Percentiles rank a stretch among this genome's conserved stretches.
Evolutionary conservation across 2,329 filamentous ascomycete genomes (phyloP).

Genomic region (Botrytis galanthina): DNA sequence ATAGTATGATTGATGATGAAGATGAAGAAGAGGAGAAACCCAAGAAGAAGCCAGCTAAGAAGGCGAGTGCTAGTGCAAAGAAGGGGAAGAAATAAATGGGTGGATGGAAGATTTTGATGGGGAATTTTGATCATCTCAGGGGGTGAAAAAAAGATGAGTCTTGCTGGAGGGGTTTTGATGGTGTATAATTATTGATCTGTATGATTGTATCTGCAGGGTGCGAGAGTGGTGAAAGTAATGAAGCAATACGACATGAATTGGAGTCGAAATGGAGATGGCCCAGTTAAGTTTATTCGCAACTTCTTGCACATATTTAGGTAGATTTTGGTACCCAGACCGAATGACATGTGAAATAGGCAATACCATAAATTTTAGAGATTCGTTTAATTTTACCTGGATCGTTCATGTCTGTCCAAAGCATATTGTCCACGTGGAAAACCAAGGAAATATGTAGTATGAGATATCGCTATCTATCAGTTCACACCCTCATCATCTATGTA

Average conservation of each 20-base stretch:
- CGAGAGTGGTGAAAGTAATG: not conserved
- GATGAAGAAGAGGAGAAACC: conserved; percentile 27
- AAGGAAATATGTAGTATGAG: not conserved
- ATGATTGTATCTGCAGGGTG: not conserved
- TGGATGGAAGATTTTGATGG: not conserved
- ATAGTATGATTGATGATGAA: conserved; percentile 31
- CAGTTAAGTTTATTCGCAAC: not conserved
- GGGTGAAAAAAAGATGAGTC: not conserved
- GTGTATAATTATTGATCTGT: not conserved
- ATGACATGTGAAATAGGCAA: not conserved
- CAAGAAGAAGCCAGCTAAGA: conserved; percentile 31
- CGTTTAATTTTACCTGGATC: not conserved
- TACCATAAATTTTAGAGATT: not conserved
- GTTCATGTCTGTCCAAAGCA: not conserved
- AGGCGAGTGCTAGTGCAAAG: conserved; percentile 21
- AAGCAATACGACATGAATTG: not conserved
- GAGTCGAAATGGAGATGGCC: not conserved
- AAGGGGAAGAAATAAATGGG: conserved; percentile 33
- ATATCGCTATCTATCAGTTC: not conserved
- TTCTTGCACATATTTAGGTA: conserved; percentile 11
- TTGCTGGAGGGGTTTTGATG: not conserved
- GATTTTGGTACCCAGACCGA: not conserved
- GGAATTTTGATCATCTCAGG: not conserved
- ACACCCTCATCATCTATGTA: not conserved
- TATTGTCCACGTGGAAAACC: not conserved